Conservation (phyloP, 2,329 filamentous ascomycete genomes). For the Scytalidium lignicola region DNA sequence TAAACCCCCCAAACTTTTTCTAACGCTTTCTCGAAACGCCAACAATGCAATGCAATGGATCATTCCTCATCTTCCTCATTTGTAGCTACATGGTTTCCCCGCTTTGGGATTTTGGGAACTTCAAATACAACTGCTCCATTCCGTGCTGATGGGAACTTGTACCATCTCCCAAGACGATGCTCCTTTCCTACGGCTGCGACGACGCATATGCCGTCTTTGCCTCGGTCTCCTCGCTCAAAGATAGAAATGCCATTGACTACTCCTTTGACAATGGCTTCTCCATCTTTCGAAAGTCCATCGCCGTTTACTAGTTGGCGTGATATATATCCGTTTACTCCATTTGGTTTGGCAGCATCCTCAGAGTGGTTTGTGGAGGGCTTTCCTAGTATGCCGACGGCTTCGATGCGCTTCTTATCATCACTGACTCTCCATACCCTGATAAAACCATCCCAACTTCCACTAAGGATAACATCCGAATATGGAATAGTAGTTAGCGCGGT, state of each 20-base stretch:
- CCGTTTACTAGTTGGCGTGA: slow-evolving; percentile 1
- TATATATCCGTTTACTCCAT: background rate
- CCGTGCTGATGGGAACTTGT: slow-evolving; percentile 53
- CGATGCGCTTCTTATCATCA: slow-evolving; percentile 74
- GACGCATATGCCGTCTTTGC: slow-evolving; percentile 72
- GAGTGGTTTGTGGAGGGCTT: background rate
- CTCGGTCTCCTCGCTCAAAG: slow-evolving; percentile 76
- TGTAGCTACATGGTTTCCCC: background rate
- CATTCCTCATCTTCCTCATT: slow-evolving; percentile 9
- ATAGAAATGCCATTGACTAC: slow-evolving; percentile 85
- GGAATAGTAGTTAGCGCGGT: slow-evolving; percentile 83
- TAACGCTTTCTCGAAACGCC: background rate
- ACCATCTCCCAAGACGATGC: slow-evolving; percentile 81
- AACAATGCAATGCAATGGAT: background rate
- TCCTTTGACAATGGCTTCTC: slow-evolving; percentile 41
- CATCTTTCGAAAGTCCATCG: slow-evolving; percentile 10
- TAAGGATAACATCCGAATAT: slow-evolving; percentile 85
- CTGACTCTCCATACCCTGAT: slow-evolving; percentile 81
- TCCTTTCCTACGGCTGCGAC: slow-evolving; percentile 85
- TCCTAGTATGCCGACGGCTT: slow-evolving; percentile 63
- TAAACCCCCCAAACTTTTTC: background rate
- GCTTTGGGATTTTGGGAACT: slow-evolving; percentile 46
- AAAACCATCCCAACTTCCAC: slow-evolving; percentile 90
- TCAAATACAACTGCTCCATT: slow-evolving; percentile 90
- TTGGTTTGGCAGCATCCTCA: background rate